phyloP scores from a whole-genome alignment of 129 eudicot genomes.

The Flaveria bidentis region DNA sequence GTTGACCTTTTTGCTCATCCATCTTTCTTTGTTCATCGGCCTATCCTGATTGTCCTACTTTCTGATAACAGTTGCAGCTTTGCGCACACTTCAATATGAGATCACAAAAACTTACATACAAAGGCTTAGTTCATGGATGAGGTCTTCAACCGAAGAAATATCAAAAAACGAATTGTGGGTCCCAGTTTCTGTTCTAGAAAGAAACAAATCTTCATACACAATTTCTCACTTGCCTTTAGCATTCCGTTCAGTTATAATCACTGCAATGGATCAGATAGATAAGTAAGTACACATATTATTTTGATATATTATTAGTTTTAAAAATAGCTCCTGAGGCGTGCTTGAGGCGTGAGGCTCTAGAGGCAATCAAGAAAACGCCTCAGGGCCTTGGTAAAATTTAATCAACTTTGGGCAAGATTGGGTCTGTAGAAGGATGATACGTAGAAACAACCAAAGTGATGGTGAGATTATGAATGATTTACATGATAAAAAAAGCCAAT shows the following conservation, averaged over 20 bases:
- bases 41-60: conserved; percentile 23
- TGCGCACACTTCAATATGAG: conserved; percentile 78
- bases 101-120: conserved; percentile 73
- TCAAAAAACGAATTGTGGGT: conserved; percentile 84
- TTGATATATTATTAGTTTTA: not conserved
- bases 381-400: too few species aligned
- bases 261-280: conserved; percentile 89
- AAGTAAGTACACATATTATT: conserved; percentile 50
- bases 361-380: too few species aligned
- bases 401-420: too few species aligned
- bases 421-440: too few species aligned
- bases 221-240: conserved; percentile 91
- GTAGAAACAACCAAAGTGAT: too few species aligned
- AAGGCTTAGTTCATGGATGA: conserved; percentile 96
- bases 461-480: too few species aligned
- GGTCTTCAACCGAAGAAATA: conserved; percentile 74
- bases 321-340: too few species aligned
- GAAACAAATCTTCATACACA: conserved; percentile 86
- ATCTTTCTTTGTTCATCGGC: conserved; percentile 10
- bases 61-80: conserved; percentile 57
- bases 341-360: too few species aligned
- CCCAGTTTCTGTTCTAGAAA: conserved; percentile 87
- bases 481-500: too few species aligned
- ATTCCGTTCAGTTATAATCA: conserved; percentile 73
- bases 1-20: conserved; percentile 19